phyloP scores from a whole-genome alignment of 208 protist genomes.

The Crithidia bombi region DNA sequence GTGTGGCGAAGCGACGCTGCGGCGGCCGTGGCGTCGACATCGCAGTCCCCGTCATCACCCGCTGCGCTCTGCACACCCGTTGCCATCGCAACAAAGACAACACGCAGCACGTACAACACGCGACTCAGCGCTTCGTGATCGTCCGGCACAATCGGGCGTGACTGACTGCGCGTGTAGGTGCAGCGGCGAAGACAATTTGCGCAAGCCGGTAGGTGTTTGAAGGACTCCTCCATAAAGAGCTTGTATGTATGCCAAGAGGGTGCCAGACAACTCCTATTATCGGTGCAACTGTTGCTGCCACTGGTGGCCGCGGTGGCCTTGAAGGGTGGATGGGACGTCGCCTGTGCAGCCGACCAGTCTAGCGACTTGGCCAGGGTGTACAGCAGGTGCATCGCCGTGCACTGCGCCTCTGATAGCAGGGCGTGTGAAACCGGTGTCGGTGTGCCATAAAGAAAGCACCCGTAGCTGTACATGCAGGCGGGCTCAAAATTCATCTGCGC shows the following conservation, averaged over 20 bases:
- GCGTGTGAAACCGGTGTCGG: background rate
- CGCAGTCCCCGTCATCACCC: no score
- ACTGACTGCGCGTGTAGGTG: slow-evolving; percentile 29
- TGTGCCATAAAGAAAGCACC: slow-evolving; percentile 8
- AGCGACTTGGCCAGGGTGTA: slow-evolving; percentile 16
- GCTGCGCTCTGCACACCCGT: background rate
- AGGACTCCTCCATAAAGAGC: slow-evolving; percentile 20
- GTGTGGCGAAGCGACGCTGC: background rate
- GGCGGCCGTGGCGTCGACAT: background rate
- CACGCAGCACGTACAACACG: slow-evolving; percentile 17
- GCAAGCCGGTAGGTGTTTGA: slow-evolving; percentile 22
- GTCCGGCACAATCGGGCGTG: slow-evolving; percentile 10
- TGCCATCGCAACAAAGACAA: slow-evolving; percentile 19
- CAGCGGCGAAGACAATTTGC: slow-evolving; percentile 28
- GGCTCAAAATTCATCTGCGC: background rate
- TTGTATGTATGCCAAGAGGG: slow-evolving; percentile 8
- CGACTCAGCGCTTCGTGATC: slow-evolving; percentile 27
- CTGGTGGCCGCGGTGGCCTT: background rate
- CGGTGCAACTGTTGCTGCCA: background rate
- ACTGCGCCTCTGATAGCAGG: slow-evolving; percentile 22
- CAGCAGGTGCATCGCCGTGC: slow-evolving; percentile 27
- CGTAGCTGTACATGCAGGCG: background rate
- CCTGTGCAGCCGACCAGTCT: slow-evolving; percentile 11
- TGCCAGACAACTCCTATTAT: no score
- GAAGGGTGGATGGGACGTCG: no score